phyloP scores from a whole-genome alignment of 768 basidiomycete species.

The Dictyophora rubrovolvata region DNA sequence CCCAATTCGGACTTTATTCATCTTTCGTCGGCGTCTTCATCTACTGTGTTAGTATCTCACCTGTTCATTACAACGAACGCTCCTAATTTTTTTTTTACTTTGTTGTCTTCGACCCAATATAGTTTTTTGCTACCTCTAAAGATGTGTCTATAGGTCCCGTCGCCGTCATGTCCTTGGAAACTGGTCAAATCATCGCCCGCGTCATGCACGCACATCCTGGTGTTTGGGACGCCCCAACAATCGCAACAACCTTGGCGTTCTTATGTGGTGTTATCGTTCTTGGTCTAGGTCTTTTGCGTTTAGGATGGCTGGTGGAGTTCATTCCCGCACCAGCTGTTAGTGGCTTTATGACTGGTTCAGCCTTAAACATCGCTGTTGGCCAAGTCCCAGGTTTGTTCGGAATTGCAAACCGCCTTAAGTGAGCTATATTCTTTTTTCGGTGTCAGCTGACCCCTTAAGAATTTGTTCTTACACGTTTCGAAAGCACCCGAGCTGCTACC shows the following conservation, averaged over 20 bases:
- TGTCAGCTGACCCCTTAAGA: slow-evolving; percentile 5
- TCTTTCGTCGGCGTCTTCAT: slow-evolving; percentile 81
- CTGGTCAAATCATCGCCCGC: slow-evolving; percentile 65
- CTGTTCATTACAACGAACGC: neutral
- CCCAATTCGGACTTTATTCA: slow-evolving; percentile 89
- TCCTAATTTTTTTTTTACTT: neutral
- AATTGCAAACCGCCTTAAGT: slow-evolving; percentile 69
- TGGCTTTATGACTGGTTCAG: slow-evolving; percentile 97
- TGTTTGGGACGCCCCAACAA: slow-evolving; percentile 57
- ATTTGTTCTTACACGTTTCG: neutral
- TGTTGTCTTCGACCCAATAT: neutral
- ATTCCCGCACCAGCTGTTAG: slow-evolving; percentile 79
- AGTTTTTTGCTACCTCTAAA: slow-evolving; percentile 96
- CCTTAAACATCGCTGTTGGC: slow-evolving; percentile 78
- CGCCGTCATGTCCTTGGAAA: slow-evolving; percentile 93
- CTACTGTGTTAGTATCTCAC: slow-evolving; percentile 55
- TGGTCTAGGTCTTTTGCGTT: slow-evolving; percentile 74
- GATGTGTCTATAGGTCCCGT: slow-evolving; percentile 99
- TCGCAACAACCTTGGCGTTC: slow-evolving; percentile 78
- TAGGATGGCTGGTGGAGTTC: slow-evolving; percentile 95
- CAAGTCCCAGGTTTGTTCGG: slow-evolving; percentile 90
- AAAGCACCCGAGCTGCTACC: slow-evolving; percentile 73
- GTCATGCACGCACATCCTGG: slow-evolving; percentile 45
- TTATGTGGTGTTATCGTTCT: slow-evolving; percentile 88
- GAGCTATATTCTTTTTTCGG: slow-evolving; percentile 19